Evolutionary conservation across 805 yeast genomes (phyloP), one percentile per base, ranked within the genome.

Genomic region (Ogataea kodamae): DNA sequence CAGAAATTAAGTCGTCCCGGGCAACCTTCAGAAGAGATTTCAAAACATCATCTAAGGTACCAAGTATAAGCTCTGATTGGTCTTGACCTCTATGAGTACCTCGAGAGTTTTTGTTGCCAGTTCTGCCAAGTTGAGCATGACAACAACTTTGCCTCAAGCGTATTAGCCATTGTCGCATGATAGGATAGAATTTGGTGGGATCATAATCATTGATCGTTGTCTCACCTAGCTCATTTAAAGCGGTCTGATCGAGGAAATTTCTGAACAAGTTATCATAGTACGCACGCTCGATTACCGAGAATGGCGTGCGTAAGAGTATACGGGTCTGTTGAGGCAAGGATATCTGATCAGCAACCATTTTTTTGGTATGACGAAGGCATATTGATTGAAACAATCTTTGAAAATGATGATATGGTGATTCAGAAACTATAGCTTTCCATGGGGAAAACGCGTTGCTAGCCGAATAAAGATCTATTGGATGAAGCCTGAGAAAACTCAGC

Each of bases 261-360:
- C 70, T 67, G 50, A 76, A 76, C 13, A 76, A 46, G 44, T 77
- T 76, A 32, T 78, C 72, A 53, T 92, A 92, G 49, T 85, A 80
- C 51, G 85, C 87, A 50, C 83, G 82, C 54, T 92, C 98, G 13
- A 92, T 74, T 0, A 86, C 78, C 3, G 83, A 78, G 55, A 92
- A 83, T 3, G 88, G 86, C 12, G 85, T 67, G 1, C 84, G 69
- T 30, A 92, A 57, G 28, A 88, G 62, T 7, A 78, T 67, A 32
- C 95, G 67, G 3, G 69, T 68, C 54, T 92, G 98, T 0, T 76
- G 75, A 0, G 98, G 98, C 7, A 92, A 64, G 24, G 67, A 54
- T 10, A 92, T 77, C 48, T 90, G 94, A 28, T 74, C 69, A 21
- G 76, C 73, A 1, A 92, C 96, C 80, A 82, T 78, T 9, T 77